These are phyloP conservation scores for Pulveroboletus ravenelii DNA, from an alignment of 768 basidiomycete species.

Conservation along the genomic window DNA sequence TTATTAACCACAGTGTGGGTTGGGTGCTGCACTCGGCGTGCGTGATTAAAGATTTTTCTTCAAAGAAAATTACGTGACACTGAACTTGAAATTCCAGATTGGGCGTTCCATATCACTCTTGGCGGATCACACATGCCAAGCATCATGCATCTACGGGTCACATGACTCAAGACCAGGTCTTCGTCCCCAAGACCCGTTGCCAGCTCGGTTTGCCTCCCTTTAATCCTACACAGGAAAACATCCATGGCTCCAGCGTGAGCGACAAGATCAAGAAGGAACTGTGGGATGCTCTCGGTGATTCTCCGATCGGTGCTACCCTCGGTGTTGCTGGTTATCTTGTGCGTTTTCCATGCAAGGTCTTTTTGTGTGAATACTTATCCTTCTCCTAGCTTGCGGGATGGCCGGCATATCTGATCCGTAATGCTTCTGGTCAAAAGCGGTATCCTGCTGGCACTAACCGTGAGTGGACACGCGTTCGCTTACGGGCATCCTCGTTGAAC, in stretches of 20 bases:
- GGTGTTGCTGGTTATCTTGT: constrained; percentile 59
- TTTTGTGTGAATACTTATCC: background rate
- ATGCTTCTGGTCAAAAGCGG: constrained; percentile 79
- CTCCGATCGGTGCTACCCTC: constrained; percentile 67
- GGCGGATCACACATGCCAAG: constrained; percentile 91
- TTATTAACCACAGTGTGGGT: constrained; percentile 87
- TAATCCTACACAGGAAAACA: constrained; percentile 62
- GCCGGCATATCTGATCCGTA: constrained; percentile 76
- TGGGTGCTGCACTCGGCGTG: constrained; percentile 90
- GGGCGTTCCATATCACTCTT: constrained; percentile 94
- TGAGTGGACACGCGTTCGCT: constrained; percentile 34
- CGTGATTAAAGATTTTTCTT: constrained; percentile 24
- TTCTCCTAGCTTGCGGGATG: constrained; percentile 65
- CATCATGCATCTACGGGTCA: constrained; percentile 95
- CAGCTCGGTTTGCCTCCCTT: constrained; percentile 60
- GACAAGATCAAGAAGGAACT: constrained; percentile 68
- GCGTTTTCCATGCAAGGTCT: constrained; percentile 14
- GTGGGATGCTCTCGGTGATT: constrained; percentile 86
- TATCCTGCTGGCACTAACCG: constrained; percentile 81
- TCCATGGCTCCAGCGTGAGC: constrained; percentile 58
- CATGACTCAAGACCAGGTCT: constrained; percentile 94
- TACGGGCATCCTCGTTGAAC: background rate
- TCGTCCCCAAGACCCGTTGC: constrained; percentile 86
- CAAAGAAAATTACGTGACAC: constrained; percentile 18
- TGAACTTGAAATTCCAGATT: constrained; percentile 46